A percentile compares a stretch with the other conserved stretches of the same genome.
These are phyloP conservation scores for Suillus variegatus DNA, from an alignment of 768 basidiomycete genomes.

Conservation along the genomic window DNA sequence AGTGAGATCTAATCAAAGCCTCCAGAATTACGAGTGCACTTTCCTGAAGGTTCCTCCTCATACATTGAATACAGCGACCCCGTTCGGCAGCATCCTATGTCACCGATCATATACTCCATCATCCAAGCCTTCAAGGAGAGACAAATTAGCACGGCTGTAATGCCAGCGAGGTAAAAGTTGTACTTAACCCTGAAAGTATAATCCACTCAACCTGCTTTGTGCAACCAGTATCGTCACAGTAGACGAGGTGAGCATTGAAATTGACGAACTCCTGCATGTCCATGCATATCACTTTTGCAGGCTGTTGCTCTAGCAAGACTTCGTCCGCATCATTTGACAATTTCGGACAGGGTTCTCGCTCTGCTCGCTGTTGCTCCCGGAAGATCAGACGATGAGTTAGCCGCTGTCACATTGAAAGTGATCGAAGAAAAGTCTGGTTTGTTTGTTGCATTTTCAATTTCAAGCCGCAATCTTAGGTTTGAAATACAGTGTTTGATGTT, in stretches of 20 bases:
- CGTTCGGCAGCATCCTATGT: conserved; percentile 44
- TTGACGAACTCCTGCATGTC: not conserved
- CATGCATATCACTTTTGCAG: conserved; percentile 21
- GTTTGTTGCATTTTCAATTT: not conserved
- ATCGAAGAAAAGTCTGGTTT: not conserved
- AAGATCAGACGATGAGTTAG: conserved; percentile 12
- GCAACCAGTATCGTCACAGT: conserved; percentile 39
- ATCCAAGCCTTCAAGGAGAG: conserved; percentile 38
- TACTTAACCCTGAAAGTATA: not conserved
- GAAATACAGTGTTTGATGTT: conserved; percentile 13
- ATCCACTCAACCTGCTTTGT: not conserved
- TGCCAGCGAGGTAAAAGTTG: conserved; percentile 47
- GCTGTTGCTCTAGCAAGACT: conserved; percentile 44
- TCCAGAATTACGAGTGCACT: conserved; percentile 49
- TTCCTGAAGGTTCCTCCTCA: conserved; percentile 36
- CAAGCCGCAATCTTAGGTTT: not conserved
- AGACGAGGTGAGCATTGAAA: conserved; percentile 32
- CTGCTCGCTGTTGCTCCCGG: not conserved
- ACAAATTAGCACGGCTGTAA: conserved; percentile 42
- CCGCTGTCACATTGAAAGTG: not conserved
- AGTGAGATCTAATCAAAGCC: not conserved
- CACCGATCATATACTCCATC: conserved; percentile 39
- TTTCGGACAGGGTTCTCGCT: conserved; percentile 40
- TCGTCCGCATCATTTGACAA: conserved; percentile 44
- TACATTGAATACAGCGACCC: conserved; percentile 40